A percentile compares a stretch with the other conserved stretches of the same genome.
These are phyloP conservation scores for Metschnikowia koreensis DNA, from an alignment of 805 yeast genomes.

Conservation along the genomic window DNA sequence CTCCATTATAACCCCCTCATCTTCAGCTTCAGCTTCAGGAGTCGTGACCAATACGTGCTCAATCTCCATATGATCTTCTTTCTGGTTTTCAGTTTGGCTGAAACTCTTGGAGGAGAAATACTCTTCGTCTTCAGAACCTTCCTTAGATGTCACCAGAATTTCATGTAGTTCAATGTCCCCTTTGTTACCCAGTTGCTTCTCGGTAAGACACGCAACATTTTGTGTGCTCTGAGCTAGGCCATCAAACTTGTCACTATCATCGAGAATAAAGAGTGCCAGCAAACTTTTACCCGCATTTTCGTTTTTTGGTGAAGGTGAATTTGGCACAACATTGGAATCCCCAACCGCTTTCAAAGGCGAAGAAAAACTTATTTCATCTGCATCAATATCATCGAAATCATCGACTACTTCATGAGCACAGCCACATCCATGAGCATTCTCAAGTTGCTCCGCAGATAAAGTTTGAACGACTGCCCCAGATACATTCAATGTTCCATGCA, in stretches of 20 bases:
- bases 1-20: neutral
- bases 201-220: neutral
- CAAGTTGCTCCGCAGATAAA: neutral
- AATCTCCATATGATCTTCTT: neutral
- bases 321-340: neutral
- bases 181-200: no score
- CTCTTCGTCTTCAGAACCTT: neutral
- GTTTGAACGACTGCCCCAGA: neutral
- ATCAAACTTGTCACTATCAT: neutral
- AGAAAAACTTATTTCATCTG: neutral
- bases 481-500: neutral
- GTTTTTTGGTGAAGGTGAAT: neutral
- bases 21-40: neutral
- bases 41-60: neutral
- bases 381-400: slow-evolving; percentile 7
- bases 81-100: neutral
- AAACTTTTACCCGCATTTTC: no score
- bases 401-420: neutral
- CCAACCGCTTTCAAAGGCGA: neutral
- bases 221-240: neutral
- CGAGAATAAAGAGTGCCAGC: neutral
- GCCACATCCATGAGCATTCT: neutral
- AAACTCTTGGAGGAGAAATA: neutral
- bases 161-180: no score
- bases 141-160: neutral